Evolutionary conservation across 176 grass and related monocot genomes (phyloP), one percentile per base, ranked within the genome.

Genomic region (Cocos nucifera): DNA sequence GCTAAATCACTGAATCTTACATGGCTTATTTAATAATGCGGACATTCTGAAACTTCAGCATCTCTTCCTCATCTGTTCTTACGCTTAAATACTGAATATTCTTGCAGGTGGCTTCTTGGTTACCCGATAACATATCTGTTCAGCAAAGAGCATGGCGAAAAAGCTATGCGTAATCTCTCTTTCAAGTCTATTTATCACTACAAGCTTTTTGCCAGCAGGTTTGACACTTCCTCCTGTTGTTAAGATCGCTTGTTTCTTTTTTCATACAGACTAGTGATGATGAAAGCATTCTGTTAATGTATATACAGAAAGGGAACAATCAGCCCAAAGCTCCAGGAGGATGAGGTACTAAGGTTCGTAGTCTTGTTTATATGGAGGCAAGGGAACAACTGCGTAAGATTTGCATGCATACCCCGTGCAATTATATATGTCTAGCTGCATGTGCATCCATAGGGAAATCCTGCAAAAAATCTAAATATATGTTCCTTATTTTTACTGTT

Each of bases 61-160:
- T 59, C 49, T 70, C 4, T 26, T 51, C 17, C 23, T 60, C 32
- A 39, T 10, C 32, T 10, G 8, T 39, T 10, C 27, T 28, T 5
- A 4, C 64, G 29, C 53, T 58, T 62, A 15, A 15, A 3, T 22
- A 15, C 62, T 69, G 17, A 8, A 53, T 65, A 53, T 51, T 57
- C 54, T 28, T 80, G 61, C 59, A 97, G 92, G 54, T 97, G 87
- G 92, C 88, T 97, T 78, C 79, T 97, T 58, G 83, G 81, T 60
- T 97, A 97, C 78, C 83, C 92, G 23, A 65, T 91, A 19, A 85
- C 78, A 57, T 91, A 91, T 75, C 75, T 97, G 27, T 83, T 97
- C 66, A 56, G 59, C 75, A 83, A 80, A 9, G 73, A 22, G 71
- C 74, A 57, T 76, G 76, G 61, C 19, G 78, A 88, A 56, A 74